phyloP scores from a whole-genome alignment of 768 basidiomycete genomes.

The Pholiota molesta region DNA sequence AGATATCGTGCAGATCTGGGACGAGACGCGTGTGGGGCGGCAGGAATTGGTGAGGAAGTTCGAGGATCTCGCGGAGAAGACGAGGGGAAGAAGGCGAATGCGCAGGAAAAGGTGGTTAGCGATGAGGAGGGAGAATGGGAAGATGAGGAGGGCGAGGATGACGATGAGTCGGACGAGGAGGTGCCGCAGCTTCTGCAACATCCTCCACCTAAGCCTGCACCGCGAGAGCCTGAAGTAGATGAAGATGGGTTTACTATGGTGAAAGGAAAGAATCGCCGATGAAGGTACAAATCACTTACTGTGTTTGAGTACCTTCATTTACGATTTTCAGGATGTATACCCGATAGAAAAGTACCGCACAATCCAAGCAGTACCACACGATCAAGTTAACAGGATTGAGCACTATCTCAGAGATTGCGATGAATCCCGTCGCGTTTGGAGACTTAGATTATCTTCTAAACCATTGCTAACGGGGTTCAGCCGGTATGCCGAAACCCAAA shows the following conservation, averaged over 20 bases:
- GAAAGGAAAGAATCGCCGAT: slow-evolving; percentile 55
- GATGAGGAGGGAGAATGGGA: slow-evolving; percentile 45
- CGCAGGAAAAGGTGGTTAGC: slow-evolving; percentile 45
- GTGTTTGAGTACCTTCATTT: background rate
- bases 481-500: too few species aligned
- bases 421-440: too few species aligned
- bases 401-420: too few species aligned
- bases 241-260: slow-evolving; percentile 93
- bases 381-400: too few species aligned
- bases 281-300: slow-evolving; percentile 12
- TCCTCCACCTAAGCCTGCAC: slow-evolving; percentile 15
- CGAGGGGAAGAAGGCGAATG: slow-evolving; percentile 59
- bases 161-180: slow-evolving; percentile 52
- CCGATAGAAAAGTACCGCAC: background rate
- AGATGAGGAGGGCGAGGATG: slow-evolving; percentile 50
- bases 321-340: background rate
- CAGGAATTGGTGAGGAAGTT: slow-evolving; percentile 57
- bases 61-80: slow-evolving; percentile 62
- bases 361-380: background rate
- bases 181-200: slow-evolving; percentile 59
- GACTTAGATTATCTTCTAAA: too few species aligned
- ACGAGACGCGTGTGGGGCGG: slow-evolving; percentile 46
- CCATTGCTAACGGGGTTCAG: too few species aligned
- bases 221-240: slow-evolving; percentile 70
- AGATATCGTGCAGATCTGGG: slow-evolving; percentile 76